Evolutionary conservation across 306 rosid genomes (phyloP), one percentile per base, ranked within the genome.

Genomic region (Fragaria iinumae): DNA sequence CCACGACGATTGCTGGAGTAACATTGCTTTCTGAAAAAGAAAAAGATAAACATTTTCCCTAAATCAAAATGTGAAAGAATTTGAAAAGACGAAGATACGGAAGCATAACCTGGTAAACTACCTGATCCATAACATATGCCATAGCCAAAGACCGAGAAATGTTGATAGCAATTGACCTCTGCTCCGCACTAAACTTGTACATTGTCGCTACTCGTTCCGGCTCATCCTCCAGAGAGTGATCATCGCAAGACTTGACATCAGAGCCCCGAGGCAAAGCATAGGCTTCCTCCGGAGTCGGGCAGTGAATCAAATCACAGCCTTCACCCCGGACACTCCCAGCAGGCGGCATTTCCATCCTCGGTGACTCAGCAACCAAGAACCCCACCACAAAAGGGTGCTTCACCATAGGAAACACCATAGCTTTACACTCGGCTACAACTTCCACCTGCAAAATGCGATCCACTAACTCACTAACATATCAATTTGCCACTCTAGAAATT

Each of bases 41-140:
- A 75, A 41, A 9, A 60, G 9, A 76, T 12, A 50, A n/a, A 77
- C 23, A 38, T n/a, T 53, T 34, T 67, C 79, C 74, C 38, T 62
- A 20, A 71, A 14, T 57, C 20, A 18, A 53, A 45, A 11, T 53
- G 45, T 43, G 59, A 17, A 23, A 80, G 25, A 57, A 47, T 20
- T 20, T 48, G 14, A 4, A 45, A 11, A 72, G 18, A 34, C n/a
- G 25, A 53, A 75, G 34, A 27, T 21, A 77, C 16, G 0, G 34
- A 52, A 8, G 3, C 29, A 34, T 25, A 67, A 11, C 27, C n/a
- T 75, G 23, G n/a, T 69, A 50, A 75, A 48, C 77, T 78, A 92
- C 98, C 98, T 95, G 98, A 92, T 95, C 98, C 96, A 95, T 92
- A 71, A 95, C 96, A 83, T 95, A 89, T 13, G 97, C 98, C 93